These are phyloP conservation scores for Candida dubliniensis DNA, from an alignment of 1,139 yeast genomes.

Conservation along the genomic window DNA sequence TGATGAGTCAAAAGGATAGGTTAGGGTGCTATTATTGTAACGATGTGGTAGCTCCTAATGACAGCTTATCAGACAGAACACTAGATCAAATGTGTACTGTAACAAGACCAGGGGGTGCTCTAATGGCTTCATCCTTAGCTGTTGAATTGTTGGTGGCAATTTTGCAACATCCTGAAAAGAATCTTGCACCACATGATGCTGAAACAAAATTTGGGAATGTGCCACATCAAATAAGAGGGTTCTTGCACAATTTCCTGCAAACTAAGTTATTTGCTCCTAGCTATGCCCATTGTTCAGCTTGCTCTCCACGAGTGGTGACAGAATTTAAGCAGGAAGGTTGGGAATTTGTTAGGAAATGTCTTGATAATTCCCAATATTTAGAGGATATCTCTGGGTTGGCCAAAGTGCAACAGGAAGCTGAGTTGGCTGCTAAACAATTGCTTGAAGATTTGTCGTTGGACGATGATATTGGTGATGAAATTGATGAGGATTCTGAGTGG, in stretches of 20 bases:
- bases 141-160: constrained; percentile 79
- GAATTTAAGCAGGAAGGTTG: constrained; percentile 60
- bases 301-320: constrained; percentile 59
- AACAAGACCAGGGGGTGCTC: constrained; percentile 93
- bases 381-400: constrained; percentile 79
- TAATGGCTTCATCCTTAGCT: constrained; percentile 82
- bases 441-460: constrained; percentile 39
- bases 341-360: constrained; percentile 74
- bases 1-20: constrained; percentile 29
- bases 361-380: constrained; percentile 62
- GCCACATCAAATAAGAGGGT: constrained; percentile 93
- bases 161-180: constrained; percentile 62
- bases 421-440: constrained; percentile 48
- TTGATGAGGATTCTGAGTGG: constrained; percentile 10
- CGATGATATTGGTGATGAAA: constrained; percentile 8
- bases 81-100: constrained; percentile 98
- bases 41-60: constrained; percentile 92
- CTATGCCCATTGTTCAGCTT: constrained; percentile 81
- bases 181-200: constrained; percentile 42
- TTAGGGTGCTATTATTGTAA: constrained; percentile 95
- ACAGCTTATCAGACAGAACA: constrained; percentile 79
- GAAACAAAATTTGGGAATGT: constrained; percentile 59
- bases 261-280: constrained; percentile 68
- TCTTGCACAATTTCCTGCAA: constrained; percentile 62
- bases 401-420: constrained; percentile 72